A percentile compares a stretch with the other conserved stretches of the same genome.
phyloP scores from a whole-genome alignment of 805 yeast genomes.

The Starmerella powellii region DNA sequence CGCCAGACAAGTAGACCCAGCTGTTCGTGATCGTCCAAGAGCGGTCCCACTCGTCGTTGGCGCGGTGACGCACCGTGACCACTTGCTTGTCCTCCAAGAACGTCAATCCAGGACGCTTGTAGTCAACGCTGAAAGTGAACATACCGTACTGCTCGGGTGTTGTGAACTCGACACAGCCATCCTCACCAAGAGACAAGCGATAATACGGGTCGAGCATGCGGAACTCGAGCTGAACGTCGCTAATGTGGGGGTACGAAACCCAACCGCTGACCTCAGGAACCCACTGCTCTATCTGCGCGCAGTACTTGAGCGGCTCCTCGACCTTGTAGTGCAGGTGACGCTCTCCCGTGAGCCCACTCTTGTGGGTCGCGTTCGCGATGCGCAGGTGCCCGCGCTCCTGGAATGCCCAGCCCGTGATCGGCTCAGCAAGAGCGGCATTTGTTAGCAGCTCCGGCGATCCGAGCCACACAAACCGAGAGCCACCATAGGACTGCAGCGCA shows the following conservation, averaged over 20 bases:
- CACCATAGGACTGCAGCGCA: slow-evolving; percentile 61
- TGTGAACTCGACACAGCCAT: slow-evolving; percentile 39
- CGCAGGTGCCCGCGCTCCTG: slow-evolving; percentile 50
- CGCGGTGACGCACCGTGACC: slow-evolving; percentile 82
- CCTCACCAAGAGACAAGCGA: slow-evolving; percentile 47
- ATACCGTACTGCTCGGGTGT: slow-evolving; percentile 96
- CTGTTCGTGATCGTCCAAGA: slow-evolving; percentile 88
- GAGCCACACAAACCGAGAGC: slow-evolving; percentile 69
- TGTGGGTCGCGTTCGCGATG: slow-evolving; percentile 42
- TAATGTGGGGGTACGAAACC: slow-evolving; percentile 49
- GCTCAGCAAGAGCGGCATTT: slow-evolving; percentile 28
- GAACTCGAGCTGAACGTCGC: slow-evolving; percentile 69
- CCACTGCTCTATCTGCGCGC: slow-evolving; percentile 36
- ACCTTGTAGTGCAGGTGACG: slow-evolving; percentile 49
- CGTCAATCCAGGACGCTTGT: slow-evolving; percentile 64
- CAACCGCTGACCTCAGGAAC: slow-evolving; percentile 39
- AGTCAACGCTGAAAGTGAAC: slow-evolving; percentile 72
- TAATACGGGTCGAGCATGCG: slow-evolving; percentile 92
- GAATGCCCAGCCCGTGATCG: slow-evolving; percentile 53
- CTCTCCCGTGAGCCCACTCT: slow-evolving; percentile 34
- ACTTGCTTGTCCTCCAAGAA: slow-evolving; percentile 53
- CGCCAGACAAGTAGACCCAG: slow-evolving; percentile 76
- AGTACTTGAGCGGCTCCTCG: slow-evolving; percentile 54
- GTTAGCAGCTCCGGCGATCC: slow-evolving; percentile 56
- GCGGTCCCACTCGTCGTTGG: slow-evolving; percentile 88